Evolutionary conservation across 768 basidiomycete species (phyloP), one percentile per base, ranked within the genome.

Genomic region (Mycena haematopus): DNA sequence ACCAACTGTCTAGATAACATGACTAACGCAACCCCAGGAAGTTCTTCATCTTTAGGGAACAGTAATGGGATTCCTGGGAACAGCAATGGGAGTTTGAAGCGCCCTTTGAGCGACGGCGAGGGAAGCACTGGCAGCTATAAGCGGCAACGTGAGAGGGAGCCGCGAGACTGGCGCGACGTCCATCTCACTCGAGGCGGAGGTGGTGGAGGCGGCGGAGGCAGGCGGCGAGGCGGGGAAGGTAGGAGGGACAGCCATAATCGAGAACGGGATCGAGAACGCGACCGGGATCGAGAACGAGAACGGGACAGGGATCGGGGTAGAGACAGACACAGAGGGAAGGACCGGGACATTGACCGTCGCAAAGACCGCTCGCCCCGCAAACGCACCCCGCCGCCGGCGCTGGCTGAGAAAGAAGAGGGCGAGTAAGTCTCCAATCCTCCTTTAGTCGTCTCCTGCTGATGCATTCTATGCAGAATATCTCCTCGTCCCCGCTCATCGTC

Each of bases 21-120:
- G 89, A 86, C 91, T 92, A 90, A 93, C 85, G 77, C 86, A 74
- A 80, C 87, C 81, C 83, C 91, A 92, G 91, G 91, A 82, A 60
- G 66, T 29, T 49, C 56, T 60, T 56, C 55, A 52, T 58, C 38
- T 60, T 6, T 51, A 67, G 66, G 65, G 46, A 67, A 60, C 40
- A 57, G 62, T 22, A 58, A 61, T 67, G 59, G 49, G 40, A 47
- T n/a, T n/a, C n/a, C n/a, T n/a, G 66, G 65, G 46, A 67, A 60
- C 40, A 57, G 62, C 22, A 58, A 61, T 67, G 59, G 49, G 40
- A 47, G 36, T 44, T 80, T 83, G 75, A 92, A 92, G 88, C 89
- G 91, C 76, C 78, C 87, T 66, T 86, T 86, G 87, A 89, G 91
- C 71, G 87, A 83, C 63, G 71, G 68, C 63, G 78, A 80, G 72